These are phyloP conservation scores for Rubia occidens DNA, from an alignment of 305 asterid genomes.

Conservation along the genomic window DNA sequence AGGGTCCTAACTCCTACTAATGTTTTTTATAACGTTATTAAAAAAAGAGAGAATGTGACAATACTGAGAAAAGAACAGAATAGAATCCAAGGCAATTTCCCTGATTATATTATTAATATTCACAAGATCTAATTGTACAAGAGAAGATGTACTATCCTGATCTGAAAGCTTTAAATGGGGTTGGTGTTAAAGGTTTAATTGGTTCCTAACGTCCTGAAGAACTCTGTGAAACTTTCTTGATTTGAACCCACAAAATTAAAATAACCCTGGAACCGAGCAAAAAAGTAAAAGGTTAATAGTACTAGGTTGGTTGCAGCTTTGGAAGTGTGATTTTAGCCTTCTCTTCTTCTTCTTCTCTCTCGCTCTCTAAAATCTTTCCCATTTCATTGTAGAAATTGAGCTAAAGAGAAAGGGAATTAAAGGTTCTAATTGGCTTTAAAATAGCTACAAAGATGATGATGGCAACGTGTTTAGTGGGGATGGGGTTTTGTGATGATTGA, in stretches of 20 bases:
- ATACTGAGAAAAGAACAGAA: background rate
- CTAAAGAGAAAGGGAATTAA: background rate
- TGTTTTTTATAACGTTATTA: background rate
- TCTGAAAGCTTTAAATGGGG: conserved; percentile 31
- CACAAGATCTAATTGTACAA: background rate
- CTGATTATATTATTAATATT: background rate
- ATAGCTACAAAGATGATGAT: conserved; percentile 43
- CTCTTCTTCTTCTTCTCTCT: conserved; percentile 13
- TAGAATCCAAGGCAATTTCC: background rate
- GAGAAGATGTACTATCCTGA: conserved; percentile 7
- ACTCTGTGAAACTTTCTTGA: conserved; percentile 27
- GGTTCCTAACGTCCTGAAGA: conserved; percentile 1
- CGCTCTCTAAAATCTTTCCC: background rate
- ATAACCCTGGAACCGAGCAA: conserved; percentile 39
- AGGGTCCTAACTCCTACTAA: background rate
- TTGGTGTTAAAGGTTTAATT: conserved; percentile 20
- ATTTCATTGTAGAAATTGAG: background rate
- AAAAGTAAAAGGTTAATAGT: conserved; percentile 32
- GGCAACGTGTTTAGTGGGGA: conserved; percentile 24
- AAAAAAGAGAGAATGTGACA: background rate
- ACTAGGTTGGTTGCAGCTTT: background rate
- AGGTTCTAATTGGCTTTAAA: background rate
- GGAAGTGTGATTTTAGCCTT: conserved; percentile 41
- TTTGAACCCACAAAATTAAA: conserved; percentile 26
- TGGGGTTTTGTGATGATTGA: conserved; percentile 51